phyloP scores from a whole-genome alignment of 306 rosid species.

The Calophaca sinica region DNA sequence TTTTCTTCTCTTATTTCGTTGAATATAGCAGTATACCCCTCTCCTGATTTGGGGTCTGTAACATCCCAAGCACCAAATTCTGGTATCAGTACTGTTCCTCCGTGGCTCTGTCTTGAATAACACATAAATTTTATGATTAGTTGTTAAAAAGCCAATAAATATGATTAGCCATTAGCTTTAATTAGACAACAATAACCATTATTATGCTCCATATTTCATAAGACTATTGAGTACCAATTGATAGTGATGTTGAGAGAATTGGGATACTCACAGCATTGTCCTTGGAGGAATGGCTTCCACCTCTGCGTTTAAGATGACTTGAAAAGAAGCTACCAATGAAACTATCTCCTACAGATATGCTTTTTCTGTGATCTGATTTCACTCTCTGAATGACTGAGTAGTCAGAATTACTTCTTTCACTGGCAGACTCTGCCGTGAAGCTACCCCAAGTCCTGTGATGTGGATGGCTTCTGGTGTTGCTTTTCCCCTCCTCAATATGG shows the following conservation, averaged over 20 bases:
- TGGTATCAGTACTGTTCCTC: conserved; percentile 1
- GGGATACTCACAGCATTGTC: background rate
- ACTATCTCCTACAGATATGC: no score
- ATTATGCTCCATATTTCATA: background rate
- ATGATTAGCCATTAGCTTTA: no score
- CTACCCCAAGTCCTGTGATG: background rate
- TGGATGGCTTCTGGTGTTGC: background rate
- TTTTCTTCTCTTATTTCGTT: conserved; percentile 26
- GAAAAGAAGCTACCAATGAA: conserved; percentile 5
- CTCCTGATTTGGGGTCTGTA: conserved; percentile 21
- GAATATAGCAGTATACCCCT: conserved; percentile 35
- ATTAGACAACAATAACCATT: background rate
- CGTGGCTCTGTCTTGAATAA: background rate
- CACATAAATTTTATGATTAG: background rate
- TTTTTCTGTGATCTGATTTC: no score
- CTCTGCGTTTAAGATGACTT: background rate
- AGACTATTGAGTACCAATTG: background rate
- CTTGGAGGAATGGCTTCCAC: conserved; percentile 13
- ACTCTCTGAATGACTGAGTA: no score
- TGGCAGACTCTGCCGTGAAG: no score
- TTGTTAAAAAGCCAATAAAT: background rate
- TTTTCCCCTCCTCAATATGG: background rate
- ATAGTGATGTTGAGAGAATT: background rate
- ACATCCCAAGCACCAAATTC: conserved; percentile 41
- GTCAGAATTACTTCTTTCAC: no score